These are phyloP conservation scores for Tillandsia leiboldiana DNA, from an alignment of 176 grass and related monocot genomes.

Conservation along the genomic window DNA sequence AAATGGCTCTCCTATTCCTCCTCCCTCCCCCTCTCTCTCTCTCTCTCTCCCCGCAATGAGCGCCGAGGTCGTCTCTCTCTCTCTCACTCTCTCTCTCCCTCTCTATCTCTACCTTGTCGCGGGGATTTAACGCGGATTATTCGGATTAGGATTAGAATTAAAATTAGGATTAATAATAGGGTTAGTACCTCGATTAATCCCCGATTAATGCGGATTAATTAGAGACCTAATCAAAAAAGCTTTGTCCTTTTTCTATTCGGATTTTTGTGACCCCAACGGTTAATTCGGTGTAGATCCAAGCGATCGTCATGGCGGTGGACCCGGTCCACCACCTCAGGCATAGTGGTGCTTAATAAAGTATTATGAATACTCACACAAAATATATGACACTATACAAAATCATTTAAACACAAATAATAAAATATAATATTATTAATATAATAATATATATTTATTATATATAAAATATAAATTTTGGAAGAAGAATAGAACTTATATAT, in stretches of 20 bases:
- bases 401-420: too few relatives aligned
- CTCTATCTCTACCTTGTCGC: not conserved
- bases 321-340: too few relatives aligned
- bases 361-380: too few relatives aligned
- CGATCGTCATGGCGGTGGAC: too few relatives aligned
- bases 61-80: too few relatives aligned
- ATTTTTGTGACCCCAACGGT: too few relatives aligned
- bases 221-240: not conserved
- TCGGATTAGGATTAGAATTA: not conserved
- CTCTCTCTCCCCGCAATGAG: not conserved
- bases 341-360: too few relatives aligned
- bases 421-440: too few relatives aligned
- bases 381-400: too few relatives aligned
- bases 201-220: not conserved
- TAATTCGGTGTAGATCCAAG: not conserved
- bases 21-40: not conserved
- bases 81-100: not conserved
- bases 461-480: too few relatives aligned
- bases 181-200: not conserved
- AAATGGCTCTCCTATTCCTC: not conserved
- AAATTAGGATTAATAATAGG: not conserved
- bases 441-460: too few relatives aligned
- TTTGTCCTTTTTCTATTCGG: not conserved
- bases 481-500: too few relatives aligned
- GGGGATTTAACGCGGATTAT: not conserved